Conservation (phyloP, 768 basidiomycete species). For the Hemileccinum impolitum region DNA sequence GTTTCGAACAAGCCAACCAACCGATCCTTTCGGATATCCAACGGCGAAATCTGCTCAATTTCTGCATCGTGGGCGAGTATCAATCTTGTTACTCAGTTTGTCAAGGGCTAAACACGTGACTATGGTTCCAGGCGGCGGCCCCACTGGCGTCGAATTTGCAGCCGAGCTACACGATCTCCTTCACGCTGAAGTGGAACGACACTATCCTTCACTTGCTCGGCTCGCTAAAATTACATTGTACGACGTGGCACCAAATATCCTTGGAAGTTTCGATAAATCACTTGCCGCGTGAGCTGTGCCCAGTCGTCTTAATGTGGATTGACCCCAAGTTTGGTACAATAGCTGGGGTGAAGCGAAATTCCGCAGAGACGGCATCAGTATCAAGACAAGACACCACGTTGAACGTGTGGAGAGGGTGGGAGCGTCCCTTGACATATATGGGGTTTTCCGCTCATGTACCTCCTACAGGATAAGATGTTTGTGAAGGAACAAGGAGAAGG, state of each 20-base stretch:
- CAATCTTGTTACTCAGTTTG: not conserved
- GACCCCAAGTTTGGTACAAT: slow-evolving; percentile 1
- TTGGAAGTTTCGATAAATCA: slow-evolving; percentile 69
- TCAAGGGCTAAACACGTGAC: slow-evolving; percentile 3
- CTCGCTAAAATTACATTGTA: slow-evolving; percentile 74
- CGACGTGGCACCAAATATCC: slow-evolving; percentile 76
- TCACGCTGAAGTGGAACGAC: slow-evolving; percentile 55
- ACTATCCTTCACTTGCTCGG: slow-evolving; percentile 62
- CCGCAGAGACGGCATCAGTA: slow-evolving; percentile 67
- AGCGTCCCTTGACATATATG: slow-evolving; percentile 4
- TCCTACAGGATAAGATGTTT: slow-evolving; percentile 55
- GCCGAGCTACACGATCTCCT: slow-evolving; percentile 81
- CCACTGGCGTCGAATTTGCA: slow-evolving; percentile 79
- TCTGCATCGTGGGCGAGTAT: slow-evolving; percentile 76
- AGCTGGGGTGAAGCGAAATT: slow-evolving; percentile 73
- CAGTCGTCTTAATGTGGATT: not conserved
- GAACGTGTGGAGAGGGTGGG: slow-evolving; percentile 59
- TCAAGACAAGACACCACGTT: slow-evolving; percentile 72
- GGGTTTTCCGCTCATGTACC: slow-evolving; percentile 7
- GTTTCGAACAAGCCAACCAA: slow-evolving; percentile 85
- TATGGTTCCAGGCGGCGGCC: slow-evolving; percentile 55
- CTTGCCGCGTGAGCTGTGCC: slow-evolving; percentile 48
- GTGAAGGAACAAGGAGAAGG: slow-evolving; percentile 74
- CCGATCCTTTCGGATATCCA: slow-evolving; percentile 74
- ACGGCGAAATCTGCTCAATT: slow-evolving; percentile 72